These are phyloP conservation scores for Phoenix roebelenii DNA, from an alignment of 176 grass and related monocot genomes.

Conservation along the genomic window DNA sequence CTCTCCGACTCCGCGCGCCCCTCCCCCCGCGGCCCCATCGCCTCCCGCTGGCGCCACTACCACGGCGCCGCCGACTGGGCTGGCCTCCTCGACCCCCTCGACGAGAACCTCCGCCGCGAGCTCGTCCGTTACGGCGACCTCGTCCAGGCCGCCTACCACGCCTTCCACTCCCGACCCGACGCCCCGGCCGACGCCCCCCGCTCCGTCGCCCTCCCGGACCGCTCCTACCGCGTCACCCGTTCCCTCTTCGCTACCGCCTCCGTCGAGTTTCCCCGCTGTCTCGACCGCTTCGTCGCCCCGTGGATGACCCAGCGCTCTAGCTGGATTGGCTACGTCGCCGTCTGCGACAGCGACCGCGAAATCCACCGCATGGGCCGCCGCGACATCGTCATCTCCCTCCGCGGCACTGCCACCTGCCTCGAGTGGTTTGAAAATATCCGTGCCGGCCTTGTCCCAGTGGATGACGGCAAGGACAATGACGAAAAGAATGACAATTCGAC, in stretches of 20 bases:
- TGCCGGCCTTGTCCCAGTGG: conserved; percentile 32
- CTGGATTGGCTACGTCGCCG: conserved; percentile 53
- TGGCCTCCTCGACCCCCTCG: conserved; percentile 45
- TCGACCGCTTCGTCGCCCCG: conserved; percentile 16
- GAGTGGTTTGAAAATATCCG: conserved; percentile 69
- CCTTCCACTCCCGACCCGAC: conserved; percentile 36
- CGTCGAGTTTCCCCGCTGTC: conserved; percentile 17
- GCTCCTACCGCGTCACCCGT: conserved; percentile 38
- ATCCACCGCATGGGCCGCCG: conserved; percentile 57
- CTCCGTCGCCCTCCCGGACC: conserved; percentile 28
- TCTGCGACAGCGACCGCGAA: conserved; percentile 36
- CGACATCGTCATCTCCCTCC: conserved; percentile 53
- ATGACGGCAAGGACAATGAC: background rate
- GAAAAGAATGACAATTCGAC: background rate
- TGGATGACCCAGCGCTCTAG: conserved; percentile 33
- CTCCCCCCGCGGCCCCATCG: conserved; percentile 44
- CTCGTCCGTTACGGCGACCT: conserved; percentile 55
- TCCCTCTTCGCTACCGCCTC: conserved; percentile 42
- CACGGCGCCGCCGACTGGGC: conserved; percentile 37
- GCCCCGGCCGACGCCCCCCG: conserved; percentile 11
- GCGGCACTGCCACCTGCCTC: conserved; percentile 51
- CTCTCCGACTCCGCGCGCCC: conserved; percentile 18
- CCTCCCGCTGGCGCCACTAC: conserved; percentile 21
- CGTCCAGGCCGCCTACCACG: conserved; percentile 45
- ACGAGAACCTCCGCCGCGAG: conserved; percentile 57